phyloP scores from a whole-genome alignment of 2,329 filamentous ascomycete genomes.

The Fonsecaea multimorphosa region DNA sequence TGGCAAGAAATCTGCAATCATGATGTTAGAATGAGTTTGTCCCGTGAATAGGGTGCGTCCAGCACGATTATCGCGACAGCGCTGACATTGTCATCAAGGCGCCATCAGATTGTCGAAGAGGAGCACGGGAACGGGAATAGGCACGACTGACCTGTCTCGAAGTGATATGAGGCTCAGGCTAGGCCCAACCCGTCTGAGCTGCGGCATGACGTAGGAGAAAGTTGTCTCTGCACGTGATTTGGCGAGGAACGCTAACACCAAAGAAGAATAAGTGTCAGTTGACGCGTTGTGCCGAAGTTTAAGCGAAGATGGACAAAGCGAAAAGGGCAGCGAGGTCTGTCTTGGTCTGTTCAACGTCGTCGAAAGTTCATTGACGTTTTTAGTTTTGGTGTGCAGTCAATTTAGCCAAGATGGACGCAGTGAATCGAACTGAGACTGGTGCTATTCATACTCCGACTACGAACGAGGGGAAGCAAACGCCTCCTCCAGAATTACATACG shows the following conservation, averaged over 20 bases:
- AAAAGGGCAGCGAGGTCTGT: neutral
- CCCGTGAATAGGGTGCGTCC: neutral
- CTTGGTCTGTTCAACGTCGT: too few relatives aligned
- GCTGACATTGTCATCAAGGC: slow-evolving; percentile 25
- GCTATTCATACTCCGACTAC: slow-evolving; percentile 16
- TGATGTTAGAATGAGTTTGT: slow-evolving; percentile 29
- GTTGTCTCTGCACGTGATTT: slow-evolving; percentile 10
- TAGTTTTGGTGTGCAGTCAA: neutral
- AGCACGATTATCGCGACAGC: slow-evolving; percentile 25
- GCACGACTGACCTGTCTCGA: slow-evolving; percentile 23
- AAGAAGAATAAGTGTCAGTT: slow-evolving; percentile 10
- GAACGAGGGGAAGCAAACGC: slow-evolving; percentile 25
- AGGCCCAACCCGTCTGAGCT: slow-evolving; percentile 6
- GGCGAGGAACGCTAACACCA: slow-evolving; percentile 12
- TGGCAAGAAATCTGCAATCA: slow-evolving; percentile 27
- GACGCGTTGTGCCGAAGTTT: slow-evolving; percentile 19
- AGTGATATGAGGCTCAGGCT: slow-evolving; percentile 19
- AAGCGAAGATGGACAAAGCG: slow-evolving; percentile 5
- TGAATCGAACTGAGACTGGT: slow-evolving; percentile 6
- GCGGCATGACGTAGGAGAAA: slow-evolving; percentile 28
- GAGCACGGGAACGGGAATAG: slow-evolving; percentile 5
- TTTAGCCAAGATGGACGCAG: slow-evolving; percentile 21
- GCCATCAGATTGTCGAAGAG: slow-evolving; percentile 6
- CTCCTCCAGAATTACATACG: slow-evolving; percentile 7
- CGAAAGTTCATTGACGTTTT: neutral